Base-by-base conservation (phyloP, 2,329 filamentous ascomycete genomes). In the Penicillium digitatum region DNA sequence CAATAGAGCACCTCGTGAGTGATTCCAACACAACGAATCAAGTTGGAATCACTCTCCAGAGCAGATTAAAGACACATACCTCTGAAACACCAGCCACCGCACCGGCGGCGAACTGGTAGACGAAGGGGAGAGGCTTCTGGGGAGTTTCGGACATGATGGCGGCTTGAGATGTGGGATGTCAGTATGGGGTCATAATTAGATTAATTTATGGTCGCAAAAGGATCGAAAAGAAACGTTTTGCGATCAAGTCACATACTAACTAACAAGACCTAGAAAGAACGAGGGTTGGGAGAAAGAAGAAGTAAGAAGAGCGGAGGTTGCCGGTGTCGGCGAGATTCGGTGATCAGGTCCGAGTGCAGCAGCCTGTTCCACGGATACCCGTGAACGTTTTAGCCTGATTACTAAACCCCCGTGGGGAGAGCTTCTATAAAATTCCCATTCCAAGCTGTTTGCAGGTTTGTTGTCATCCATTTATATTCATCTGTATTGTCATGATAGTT, bases 41-140 rank as follows among this genome's bases (percentile, higher is more conserved):
- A 7, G 12, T 52, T 37, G 26, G 22, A 29, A 40, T 31, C 12
- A 3, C 24, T 12, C 40, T 35, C 8, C n/a, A 24, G 12, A 38
- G 14, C 18, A 16, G 16, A 16, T n/a, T 20, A 9, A 16, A 35
- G 38, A 55, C 49, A 79, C 87, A 77, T 81, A 92, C 91, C 84
- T 99, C 94, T 68, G 93, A 97, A 63, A 99, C 92, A 81, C 94
- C 94, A 71, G 94, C 94, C 72, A 99, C 89, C 73, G 94, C 94
- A 79, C 92, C 92, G 71, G 93, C 92, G 74, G 87, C 88, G 81
- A 97, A 96, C 80, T 96, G 92, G 85, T 96, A 96, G 66, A 85
- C 76, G 78, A 96, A 96, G 56, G 90, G 90, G 66, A 96, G 85
- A 56, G 92, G 90, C 78, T 90, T 88, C 63, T 86, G 74, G 49